Base-by-base conservation (phyloP, 108 stramenopile genomes). In the Pseudonitzschia delicatissima region DNA sequence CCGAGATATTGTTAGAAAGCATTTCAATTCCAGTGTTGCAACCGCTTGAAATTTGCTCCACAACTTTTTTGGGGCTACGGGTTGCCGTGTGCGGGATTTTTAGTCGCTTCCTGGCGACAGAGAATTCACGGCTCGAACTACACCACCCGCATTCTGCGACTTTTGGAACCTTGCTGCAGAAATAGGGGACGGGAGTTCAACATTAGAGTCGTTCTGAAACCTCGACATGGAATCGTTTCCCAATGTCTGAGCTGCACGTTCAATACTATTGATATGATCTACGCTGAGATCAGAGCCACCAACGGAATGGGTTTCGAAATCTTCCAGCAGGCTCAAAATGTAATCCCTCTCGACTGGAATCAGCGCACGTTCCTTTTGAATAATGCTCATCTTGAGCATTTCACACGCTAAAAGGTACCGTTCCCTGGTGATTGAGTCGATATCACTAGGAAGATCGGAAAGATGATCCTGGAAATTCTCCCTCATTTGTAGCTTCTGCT, bases 391-490 rank as follows among this genome's bases (percentile, higher is more conserved):
- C 55, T 76, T 76, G 18, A 81, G 62, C 64, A 81, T 44, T 21
- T 71, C 67, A 35, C 80, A 81, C 4, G 80, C 74, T 23, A 72
- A 12, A 11, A 81, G 47, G 49, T 81, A 81, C 44, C 71, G 71
- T 57, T 76, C 59, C 35, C 57, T 60, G 36, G 55, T 53, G 28
- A 47, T 68, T 20, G 53, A 64, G 36, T 72, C 74, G 23, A 72
- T 64, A 52, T 73, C 71, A 33, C 71, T 76, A 4, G 69, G 69
- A 13, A 80, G 47, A 65, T 71, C 79, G 26, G 73, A 74, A 5
- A 79, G 60, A 36, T 72, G 71, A 32, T 72, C 71, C 8, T n/a
- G 36, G 31, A 12, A 5, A 5, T 32, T 25, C 52, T 21, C 3
- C 20, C 7, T 7, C 7, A 26, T 33, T n/a, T 9, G 31, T 18